These are phyloP conservation scores for Metschnikowia corniflorae DNA, from an alignment of 805 yeast species.

Conservation along the genomic window DNA sequence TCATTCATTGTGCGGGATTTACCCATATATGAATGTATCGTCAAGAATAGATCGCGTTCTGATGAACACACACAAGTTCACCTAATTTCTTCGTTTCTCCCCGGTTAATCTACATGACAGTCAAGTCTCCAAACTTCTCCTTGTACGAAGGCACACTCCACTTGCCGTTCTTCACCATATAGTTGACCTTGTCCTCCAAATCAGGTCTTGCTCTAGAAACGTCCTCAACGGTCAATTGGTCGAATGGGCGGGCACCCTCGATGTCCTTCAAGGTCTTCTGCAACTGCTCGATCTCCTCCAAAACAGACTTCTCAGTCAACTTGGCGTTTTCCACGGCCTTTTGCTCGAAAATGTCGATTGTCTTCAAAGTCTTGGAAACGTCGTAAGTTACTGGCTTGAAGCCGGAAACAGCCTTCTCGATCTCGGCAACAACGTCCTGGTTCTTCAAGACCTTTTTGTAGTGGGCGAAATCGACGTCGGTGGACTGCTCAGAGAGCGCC, in stretches of 20 bases:
- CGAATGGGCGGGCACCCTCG: conserved; percentile 96
- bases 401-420: conserved; percentile 68
- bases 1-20: too few relatives aligned
- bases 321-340: conserved; percentile 95
- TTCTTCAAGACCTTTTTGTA: conserved; percentile 83
- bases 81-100: not conserved
- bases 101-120: conserved; percentile 78
- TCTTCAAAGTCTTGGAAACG: conserved; percentile 82
- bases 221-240: conserved; percentile 93
- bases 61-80: too few relatives aligned
- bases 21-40: too few relatives aligned
- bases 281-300: conserved; percentile 79
- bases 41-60: too few relatives aligned
- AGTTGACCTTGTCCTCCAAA: conserved; percentile 90
- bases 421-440: conserved; percentile 70
- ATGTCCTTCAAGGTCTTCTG: conserved; percentile 88
- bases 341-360: conserved; percentile 89
- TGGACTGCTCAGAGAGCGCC: conserved; percentile 68
- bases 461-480: conserved; percentile 74
- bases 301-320: conserved; percentile 85
- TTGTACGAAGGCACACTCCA: conserved; percentile 98
- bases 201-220: conserved; percentile 95
- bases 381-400: conserved; percentile 87
- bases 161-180: conserved; percentile 94
- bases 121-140: conserved; percentile 96